A percentile compares a stretch with the other conserved stretches of the same genome.
phyloP scores from a whole-genome alignment of 2,329 filamentous ascomycete genomes.

The Hymenoscyphus albidus region DNA sequence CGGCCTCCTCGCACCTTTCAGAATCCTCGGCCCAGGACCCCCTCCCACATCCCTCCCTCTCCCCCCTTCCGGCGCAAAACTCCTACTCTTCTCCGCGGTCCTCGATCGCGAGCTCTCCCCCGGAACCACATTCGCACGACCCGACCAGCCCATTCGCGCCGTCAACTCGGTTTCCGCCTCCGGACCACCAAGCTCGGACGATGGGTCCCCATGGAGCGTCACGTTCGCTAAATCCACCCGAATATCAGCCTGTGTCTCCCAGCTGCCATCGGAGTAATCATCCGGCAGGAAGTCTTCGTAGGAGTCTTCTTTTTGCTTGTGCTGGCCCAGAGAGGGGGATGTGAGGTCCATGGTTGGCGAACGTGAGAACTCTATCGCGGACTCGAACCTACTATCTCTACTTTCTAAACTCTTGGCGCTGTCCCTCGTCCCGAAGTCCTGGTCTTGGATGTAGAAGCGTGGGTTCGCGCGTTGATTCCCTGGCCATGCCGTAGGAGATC shows the following conservation, averaged over 20 bases:
- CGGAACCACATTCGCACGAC: neutral
- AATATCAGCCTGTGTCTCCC: slow-evolving; percentile 22
- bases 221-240: slow-evolving; percentile 1
- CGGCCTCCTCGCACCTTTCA: no score
- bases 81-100: neutral
- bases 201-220: neutral
- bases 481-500: slow-evolving; percentile 25
- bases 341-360: neutral
- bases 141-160: slow-evolving; percentile 7
- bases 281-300: slow-evolving; percentile 22
- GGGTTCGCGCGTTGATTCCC: slow-evolving; percentile 31
- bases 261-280: slow-evolving; percentile 23
- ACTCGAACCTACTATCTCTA: slow-evolving; percentile 31
- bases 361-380: slow-evolving; percentile 11
- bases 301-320: neutral
- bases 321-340: neutral
- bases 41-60: no score
- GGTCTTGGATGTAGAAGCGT: slow-evolving; percentile 25
- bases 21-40: no score
- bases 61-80: neutral
- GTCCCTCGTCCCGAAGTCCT: slow-evolving; percentile 13
- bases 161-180: slow-evolving; percentile 3
- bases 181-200: neutral
- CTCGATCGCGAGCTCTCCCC: neutral
- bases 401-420: slow-evolving; percentile 22